These are phyloP conservation scores for Vigna reflexopilosa DNA, from an alignment of 306 rosid species.

Conservation along the genomic window DNA sequence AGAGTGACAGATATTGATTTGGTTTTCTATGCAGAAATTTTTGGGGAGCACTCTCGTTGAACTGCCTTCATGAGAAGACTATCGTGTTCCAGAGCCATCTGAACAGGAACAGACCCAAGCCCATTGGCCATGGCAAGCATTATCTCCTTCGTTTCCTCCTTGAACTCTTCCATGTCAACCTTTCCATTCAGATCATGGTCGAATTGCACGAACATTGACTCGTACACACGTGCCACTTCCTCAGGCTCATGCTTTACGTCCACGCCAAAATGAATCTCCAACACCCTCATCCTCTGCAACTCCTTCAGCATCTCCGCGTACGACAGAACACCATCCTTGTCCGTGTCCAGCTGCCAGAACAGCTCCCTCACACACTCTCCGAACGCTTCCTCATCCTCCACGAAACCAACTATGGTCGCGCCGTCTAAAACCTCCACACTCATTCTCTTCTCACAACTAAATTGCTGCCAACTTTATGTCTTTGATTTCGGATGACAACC, in stretches of 20 bases:
- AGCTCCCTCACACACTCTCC: slow-evolving; percentile 33
- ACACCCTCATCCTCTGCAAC: slow-evolving; percentile 59
- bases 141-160: slow-evolving; percentile 60
- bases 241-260: slow-evolving; percentile 55
- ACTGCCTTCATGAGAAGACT: slow-evolving; percentile 65
- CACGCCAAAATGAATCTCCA: slow-evolving; percentile 67
- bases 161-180: slow-evolving; percentile 58
- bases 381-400: slow-evolving; percentile 69
- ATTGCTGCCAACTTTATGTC: no score
- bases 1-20: no score
- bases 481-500: no score
- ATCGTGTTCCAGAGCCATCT: slow-evolving; percentile 57
- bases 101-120: slow-evolving; percentile 57
- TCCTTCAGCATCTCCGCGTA: slow-evolving; percentile 69
- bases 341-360: slow-evolving; percentile 54
- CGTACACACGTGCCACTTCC: slow-evolving; percentile 54
- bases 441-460: slow-evolving; percentile 37
- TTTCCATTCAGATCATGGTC: slow-evolving; percentile 61
- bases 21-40: slow-evolving; percentile 28
- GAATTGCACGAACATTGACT: slow-evolving; percentile 56
- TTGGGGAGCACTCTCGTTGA: slow-evolving; percentile 37
- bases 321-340: slow-evolving; percentile 58
- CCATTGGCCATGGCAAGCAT: slow-evolving; percentile 69
- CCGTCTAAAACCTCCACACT: slow-evolving; percentile 64
- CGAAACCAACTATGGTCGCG: slow-evolving; percentile 56